Evolutionary conservation across 1,139 yeast genomes (phyloP), one percentile per base, ranked within the genome.

Genomic region (Yamadazyma dushanensis): DNA sequence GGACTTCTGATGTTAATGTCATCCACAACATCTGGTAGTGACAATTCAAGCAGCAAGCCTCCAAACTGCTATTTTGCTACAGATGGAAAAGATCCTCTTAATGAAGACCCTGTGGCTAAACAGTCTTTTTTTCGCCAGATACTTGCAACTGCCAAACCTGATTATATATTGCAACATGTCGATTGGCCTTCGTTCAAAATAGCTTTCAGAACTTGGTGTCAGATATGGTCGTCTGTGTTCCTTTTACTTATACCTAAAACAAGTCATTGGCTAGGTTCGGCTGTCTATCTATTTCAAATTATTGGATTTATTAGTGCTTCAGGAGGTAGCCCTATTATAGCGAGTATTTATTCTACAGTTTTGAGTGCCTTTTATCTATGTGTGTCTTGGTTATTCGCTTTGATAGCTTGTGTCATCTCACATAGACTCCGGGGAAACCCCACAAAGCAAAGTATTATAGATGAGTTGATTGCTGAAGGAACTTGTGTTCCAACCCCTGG

Each of bases 201-300:
- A 1, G 56, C 47, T 1, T 23, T 54, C 6, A 49, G 61, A 18
- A 53, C 66, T 2, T 65, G 64, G 60, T 23, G 53, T 3, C 63
- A 59, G 35, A 40, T 57, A 3, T 64, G 67, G 62, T 34, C 44
- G 4, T 47, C 59, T 1, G 54, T 57, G 8, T 38, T 65, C 2
- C 34, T 65, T 11, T 40, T 56, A 7, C 47, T 61, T 3, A 51
- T 61, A 1, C 66, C 64, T 1, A 34, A 37, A 8, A 45, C 58
- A 1, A 47, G 55, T 31, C 35, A 36, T 9, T 65, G 68, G 68
- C 26, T 64, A 1, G 70, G 70, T 3, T 37, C 38, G 13, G 65
- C 63, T 2, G 49, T 61, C 1, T 65, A 55, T 39, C 47, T 65
- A 36, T 35, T 56, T 21, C 61, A 54, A 30, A 53, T 64, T 20